Percentiles rank a stretch among this genome's conserved stretches.
Conservation (phyloP, 371 early-diverging fungal species). For the Lichtheimia corymbifera region DNA sequence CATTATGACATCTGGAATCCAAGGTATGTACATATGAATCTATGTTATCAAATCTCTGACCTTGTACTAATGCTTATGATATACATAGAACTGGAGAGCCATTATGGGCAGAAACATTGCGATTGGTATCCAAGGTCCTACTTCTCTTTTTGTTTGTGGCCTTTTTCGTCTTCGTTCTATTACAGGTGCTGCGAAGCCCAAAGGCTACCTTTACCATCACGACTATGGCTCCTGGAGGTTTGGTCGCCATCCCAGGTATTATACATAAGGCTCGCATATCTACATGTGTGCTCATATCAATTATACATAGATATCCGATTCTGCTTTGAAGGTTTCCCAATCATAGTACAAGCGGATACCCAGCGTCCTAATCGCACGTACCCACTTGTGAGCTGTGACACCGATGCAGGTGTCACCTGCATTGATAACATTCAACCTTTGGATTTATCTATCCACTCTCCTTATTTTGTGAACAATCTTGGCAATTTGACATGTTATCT, state of each 20-base stretch:
- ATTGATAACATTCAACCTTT: slow-evolving; percentile 13
- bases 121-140: slow-evolving; percentile 22
- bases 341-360: not conserved
- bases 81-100: slow-evolving; percentile 32
- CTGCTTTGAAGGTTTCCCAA: slow-evolving; percentile 22
- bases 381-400: slow-evolving; percentile 19
- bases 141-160: slow-evolving; percentile 21
- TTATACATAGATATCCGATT: slow-evolving; percentile 20
- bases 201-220: slow-evolving; percentile 17
- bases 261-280: not conserved
- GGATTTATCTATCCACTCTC: slow-evolving; percentile 21
- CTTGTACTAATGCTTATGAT: not conserved
- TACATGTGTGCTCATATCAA: not conserved
- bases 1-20: slow-evolving; percentile 27
- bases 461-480: slow-evolving; percentile 20
- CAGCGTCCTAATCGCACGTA: not conserved
- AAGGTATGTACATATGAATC: slow-evolving; percentile 8
- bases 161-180: slow-evolving; percentile 25
- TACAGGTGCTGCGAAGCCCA: slow-evolving; percentile 31
- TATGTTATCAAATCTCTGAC: no score
- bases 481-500: slow-evolving; percentile 18
- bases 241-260: slow-evolving; percentile 19
- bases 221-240: slow-evolving; percentile 9
- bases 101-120: slow-evolving; percentile 31
- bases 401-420: slow-evolving; percentile 21